These are phyloP conservation scores for Psidium guajava DNA, from an alignment of 345 rosid genomes.

Conservation along the genomic window DNA sequence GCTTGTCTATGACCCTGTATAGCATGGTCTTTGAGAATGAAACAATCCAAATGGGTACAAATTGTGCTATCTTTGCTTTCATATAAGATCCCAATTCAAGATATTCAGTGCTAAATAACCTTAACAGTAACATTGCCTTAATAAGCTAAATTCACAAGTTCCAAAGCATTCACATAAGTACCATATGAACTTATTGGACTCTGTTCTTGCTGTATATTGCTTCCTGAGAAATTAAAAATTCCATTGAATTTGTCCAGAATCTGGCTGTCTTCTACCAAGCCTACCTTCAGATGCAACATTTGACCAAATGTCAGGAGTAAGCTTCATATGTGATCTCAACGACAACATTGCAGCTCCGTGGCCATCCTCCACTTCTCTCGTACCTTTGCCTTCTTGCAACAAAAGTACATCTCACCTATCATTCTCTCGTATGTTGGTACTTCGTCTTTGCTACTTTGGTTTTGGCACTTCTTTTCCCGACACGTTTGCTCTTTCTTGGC, in stretches of 20 bases:
- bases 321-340: constrained; percentile 56
- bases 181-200: not conserved
- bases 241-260: constrained; percentile 10
- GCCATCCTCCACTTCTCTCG: constrained; percentile 29
- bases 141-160: not conserved
- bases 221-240: not conserved
- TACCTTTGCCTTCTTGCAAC: constrained; percentile 31
- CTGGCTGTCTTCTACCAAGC: constrained; percentile 57
- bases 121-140: not conserved
- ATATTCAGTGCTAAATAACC: not conserved
- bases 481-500: not conserved
- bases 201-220: not conserved
- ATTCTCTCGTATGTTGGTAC: not conserved
- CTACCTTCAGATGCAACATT: constrained; percentile 44
- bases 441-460: not conserved
- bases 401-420: constrained; percentile 20
- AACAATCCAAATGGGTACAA: not conserved
- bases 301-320: constrained; percentile 32
- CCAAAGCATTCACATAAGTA: not conserved
- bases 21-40: not conserved
- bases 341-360: constrained; percentile 52
- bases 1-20: not conserved
- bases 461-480: not conserved
- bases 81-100: not conserved
- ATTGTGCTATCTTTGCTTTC: not conserved